phyloP scores from a whole-genome alignment of 306 rosid genomes.

The Abrus precatorius region DNA sequence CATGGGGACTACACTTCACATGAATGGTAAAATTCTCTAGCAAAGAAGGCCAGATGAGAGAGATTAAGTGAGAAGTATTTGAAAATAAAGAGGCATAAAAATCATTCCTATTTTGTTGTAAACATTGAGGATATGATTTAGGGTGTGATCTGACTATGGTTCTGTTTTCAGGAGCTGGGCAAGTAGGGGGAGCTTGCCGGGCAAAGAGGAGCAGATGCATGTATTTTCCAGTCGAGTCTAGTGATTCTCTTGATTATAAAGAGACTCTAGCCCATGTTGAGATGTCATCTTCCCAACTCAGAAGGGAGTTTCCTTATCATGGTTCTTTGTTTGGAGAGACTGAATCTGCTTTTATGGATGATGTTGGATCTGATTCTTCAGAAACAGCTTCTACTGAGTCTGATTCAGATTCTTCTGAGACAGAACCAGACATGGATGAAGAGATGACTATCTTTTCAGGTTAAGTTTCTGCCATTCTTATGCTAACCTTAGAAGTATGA shows the following conservation, averaged over 20 bases:
- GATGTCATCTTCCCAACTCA: slow-evolving; percentile 60
- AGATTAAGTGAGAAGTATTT: slow-evolving; percentile 52
- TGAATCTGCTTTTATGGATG: slow-evolving; percentile 71
- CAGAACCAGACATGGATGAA: slow-evolving; percentile 75
- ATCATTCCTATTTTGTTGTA: slow-evolving; percentile 39
- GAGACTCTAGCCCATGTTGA: slow-evolving; percentile 61
- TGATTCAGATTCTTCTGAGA: slow-evolving; percentile 79
- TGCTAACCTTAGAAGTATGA: slow-evolving; percentile 8
- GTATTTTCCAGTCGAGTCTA: slow-evolving; percentile 69
- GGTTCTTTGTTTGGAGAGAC: slow-evolving; percentile 66
- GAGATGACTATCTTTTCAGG: slow-evolving; percentile 77
- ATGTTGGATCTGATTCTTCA: slow-evolving; percentile 66
- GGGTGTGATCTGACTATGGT: slow-evolving; percentile 55
- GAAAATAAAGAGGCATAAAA: slow-evolving; percentile 42
- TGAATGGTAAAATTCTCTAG: slow-evolving; percentile 61
- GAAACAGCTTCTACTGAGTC: slow-evolving; percentile 68
- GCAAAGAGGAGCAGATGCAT: slow-evolving; percentile 73
- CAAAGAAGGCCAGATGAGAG: slow-evolving; percentile 53
- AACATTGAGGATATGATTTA: slow-evolving; percentile 47
- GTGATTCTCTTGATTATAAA: slow-evolving; percentile 73
- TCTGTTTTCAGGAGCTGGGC: slow-evolving; percentile 73
- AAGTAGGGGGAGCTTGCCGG: slow-evolving; percentile 52
- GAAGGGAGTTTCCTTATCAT: slow-evolving; percentile 53
- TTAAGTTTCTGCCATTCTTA: slow-evolving; percentile 42
- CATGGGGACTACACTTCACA: slow-evolving; percentile 51